A percentile compares a stretch with the other conserved stretches of the same genome.
phyloP scores from a whole-genome alignment of 257 asterid species.

The Solanum arcanum region DNA sequence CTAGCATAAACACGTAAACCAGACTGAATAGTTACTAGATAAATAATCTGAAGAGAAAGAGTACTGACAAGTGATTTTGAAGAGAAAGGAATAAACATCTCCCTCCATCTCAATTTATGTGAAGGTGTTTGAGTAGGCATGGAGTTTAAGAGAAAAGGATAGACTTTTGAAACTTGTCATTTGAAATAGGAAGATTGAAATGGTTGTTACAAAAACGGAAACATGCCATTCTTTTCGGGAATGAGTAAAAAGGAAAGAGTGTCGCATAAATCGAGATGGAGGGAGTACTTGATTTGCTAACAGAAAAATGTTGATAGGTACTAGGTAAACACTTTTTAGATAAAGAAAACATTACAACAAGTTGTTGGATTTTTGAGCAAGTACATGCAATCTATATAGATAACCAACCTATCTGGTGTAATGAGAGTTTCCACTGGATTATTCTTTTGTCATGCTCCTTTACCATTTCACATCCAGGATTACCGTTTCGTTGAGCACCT shows the following conservation, averaged over 20 bases:
- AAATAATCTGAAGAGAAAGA: not conserved
- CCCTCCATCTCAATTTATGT: not conserved
- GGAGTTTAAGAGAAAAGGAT: not conserved
- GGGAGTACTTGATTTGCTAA: not conserved
- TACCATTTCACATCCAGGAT: slow-evolving; percentile 9
- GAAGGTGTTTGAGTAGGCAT: not conserved
- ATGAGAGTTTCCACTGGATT: slow-evolving; percentile 80
- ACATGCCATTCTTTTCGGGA: not conserved
- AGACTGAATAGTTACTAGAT: not conserved
- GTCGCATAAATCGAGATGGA: not conserved
- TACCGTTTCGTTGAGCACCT: slow-evolving; percentile 13
- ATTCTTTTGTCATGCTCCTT: slow-evolving; percentile 52
- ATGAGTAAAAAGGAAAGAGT: not conserved
- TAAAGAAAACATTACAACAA: not conserved
- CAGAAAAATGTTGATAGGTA: not conserved
- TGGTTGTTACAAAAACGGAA: not conserved
- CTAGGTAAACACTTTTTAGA: not conserved
- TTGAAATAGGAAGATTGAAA: not conserved
- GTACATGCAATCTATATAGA: not conserved
- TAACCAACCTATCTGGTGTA: slow-evolving; percentile 90
- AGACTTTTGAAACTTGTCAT: not conserved
- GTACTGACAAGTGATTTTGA: not conserved
- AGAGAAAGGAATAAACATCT: not conserved
- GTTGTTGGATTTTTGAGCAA: not conserved
- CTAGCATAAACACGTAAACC: slow-evolving; percentile 21